phyloP scores from a whole-genome alignment of 768 basidiomycete genomes.

The Suillus clintonianus region DNA sequence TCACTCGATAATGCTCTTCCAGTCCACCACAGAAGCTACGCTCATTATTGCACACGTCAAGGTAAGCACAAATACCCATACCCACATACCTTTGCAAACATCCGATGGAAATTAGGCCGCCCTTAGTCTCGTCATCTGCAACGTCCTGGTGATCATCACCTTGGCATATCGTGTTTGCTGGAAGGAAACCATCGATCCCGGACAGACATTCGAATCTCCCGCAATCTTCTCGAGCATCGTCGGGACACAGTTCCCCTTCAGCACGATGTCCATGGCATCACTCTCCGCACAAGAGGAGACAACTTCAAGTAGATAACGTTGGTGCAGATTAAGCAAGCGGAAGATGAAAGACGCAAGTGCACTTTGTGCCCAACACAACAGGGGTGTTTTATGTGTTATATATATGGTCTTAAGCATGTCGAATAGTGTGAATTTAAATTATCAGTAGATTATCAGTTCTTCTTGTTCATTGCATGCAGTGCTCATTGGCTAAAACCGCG shows the following conservation, averaged over 20 bases:
- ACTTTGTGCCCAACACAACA: not conserved
- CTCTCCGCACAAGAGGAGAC: too few species aligned
- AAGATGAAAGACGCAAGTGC: not conserved
- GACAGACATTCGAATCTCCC: not conserved
- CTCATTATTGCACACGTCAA: not conserved
- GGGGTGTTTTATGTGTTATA: not conserved
- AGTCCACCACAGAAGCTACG: not conserved
- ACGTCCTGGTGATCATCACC: constrained; percentile 4
- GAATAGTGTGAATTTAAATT: not conserved
- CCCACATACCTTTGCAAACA: not conserved
- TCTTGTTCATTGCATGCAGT: not conserved
- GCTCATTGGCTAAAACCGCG: not conserved
- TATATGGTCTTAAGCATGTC: not conserved
- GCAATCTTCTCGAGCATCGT: not conserved
- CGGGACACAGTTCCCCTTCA: not conserved
- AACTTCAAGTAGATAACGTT: not conserved
- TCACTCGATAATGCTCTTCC: not conserved
- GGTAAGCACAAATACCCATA: not conserved
- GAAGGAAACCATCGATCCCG: not conserved
- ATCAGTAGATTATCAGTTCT: not conserved
- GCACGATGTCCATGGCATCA: not conserved
- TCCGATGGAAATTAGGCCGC: not conserved
- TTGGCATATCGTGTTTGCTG: not conserved
- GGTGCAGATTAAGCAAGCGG: not conserved
- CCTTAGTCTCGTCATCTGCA: constrained; percentile 4